Conservation (phyloP, 176 grass and related monocot species). For the Triticum aestivum region DNA sequence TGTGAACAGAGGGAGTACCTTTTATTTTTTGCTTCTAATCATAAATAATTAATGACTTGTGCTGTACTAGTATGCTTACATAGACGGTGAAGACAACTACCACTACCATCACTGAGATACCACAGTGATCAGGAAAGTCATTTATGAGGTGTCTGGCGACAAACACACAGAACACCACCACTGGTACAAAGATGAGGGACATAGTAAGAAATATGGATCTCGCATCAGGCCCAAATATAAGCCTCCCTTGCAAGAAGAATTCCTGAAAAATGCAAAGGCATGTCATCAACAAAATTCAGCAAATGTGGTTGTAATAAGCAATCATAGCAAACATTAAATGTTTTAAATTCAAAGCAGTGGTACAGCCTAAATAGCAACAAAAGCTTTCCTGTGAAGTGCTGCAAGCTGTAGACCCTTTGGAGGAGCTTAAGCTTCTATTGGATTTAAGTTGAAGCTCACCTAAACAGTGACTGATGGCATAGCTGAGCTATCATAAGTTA, state of each 20-base stretch:
- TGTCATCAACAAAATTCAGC: neutral
- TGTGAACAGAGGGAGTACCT: no score
- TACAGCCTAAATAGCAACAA: slow-evolving; percentile 7
- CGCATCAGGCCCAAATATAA: slow-evolving; percentile 97
- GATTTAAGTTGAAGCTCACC: neutral
- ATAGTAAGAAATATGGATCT: slow-evolving; percentile 96
- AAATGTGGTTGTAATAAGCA: neutral
- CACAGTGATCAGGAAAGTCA: slow-evolving; percentile 70
- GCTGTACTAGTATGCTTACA: slow-evolving; percentile 52
- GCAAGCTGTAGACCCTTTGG: neutral
- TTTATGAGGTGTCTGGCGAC: slow-evolving; percentile 75
- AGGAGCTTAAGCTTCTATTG: neutral
- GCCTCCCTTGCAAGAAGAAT: slow-evolving; percentile 94
- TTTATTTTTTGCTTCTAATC: neutral
- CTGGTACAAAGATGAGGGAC: slow-evolving; percentile 76
- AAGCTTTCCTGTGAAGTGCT: neutral
- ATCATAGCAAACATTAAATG: neutral
- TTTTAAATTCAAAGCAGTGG: neutral
- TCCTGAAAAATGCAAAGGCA: slow-evolving; percentile 46
- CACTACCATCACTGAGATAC: slow-evolving; percentile 82
- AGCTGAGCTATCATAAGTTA: neutral
- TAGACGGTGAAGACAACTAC: slow-evolving; percentile 86
- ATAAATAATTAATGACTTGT: neutral
- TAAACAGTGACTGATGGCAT: neutral
- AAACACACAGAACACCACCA: slow-evolving; percentile 77